A percentile compares a stretch with the other conserved stretches of the same genome.
Evolutionary conservation across 2,329 filamentous ascomycete genomes (phyloP).

Genomic region (Phaeosphaeria sp.): DNA sequence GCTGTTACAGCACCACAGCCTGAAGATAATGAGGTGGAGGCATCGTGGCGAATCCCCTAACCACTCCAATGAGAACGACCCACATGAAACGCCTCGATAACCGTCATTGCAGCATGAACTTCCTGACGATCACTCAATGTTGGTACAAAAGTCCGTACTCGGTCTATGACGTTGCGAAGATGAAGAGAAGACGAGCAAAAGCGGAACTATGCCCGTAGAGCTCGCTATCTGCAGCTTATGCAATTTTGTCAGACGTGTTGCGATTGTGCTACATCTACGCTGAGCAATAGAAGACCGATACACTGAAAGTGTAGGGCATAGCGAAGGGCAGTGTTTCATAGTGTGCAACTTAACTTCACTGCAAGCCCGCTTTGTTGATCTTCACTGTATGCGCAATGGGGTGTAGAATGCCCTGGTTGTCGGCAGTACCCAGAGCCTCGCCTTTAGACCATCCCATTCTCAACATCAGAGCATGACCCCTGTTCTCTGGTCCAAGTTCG

Average conservation of each 20-base stretch:
- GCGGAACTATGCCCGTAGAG: background rate
- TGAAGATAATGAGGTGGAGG: background rate
- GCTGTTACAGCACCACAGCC: background rate
- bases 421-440: slow-evolving; percentile 77
- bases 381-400: slow-evolving; percentile 90
- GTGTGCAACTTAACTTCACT: slow-evolving; percentile 22
- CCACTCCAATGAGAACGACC: background rate
- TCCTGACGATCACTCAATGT: background rate
- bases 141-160: background rate
- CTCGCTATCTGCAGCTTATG: background rate
- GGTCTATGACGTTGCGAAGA: background rate
- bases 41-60: background rate
- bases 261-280: background rate
- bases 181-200: background rate
- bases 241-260: background rate
- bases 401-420: slow-evolving; percentile 88
- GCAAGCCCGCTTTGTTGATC: slow-evolving; percentile 79
- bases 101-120: background rate
- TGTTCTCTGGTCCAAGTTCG: slow-evolving; percentile 82
- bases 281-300: background rate
- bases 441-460: slow-evolving; percentile 97
- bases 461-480: slow-evolving; percentile 84
- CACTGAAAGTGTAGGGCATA: no score
- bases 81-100: background rate
- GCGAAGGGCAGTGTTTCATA: no score